Conservation (phyloP, 257 asterid species). For the Primulina huaijiensis region DNA sequence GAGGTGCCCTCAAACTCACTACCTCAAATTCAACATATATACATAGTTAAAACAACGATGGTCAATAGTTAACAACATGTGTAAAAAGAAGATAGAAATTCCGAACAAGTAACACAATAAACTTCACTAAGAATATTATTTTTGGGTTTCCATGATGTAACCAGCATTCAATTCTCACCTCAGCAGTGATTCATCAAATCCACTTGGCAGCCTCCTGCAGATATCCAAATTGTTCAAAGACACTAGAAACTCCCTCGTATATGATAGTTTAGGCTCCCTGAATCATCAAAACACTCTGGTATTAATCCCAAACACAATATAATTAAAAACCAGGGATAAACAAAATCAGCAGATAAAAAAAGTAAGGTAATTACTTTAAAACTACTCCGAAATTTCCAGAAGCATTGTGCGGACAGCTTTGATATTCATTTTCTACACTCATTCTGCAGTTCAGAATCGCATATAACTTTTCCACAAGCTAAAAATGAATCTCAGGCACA, state of each 20-base stretch:
- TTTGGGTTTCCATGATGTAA: slow-evolving; percentile 2
- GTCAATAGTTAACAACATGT: not conserved
- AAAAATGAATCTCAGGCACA: slow-evolving; percentile 31
- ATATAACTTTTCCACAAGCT: slow-evolving; percentile 25
- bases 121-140: slow-evolving; percentile 10
- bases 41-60: slow-evolving; percentile 15
- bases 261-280: slow-evolving; percentile 60
- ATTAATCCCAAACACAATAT: slow-evolving; percentile 11
- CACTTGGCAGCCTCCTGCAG: slow-evolving; percentile 76
- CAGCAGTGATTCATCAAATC: slow-evolving; percentile 45
- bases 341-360: slow-evolving; percentile 23
- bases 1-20: slow-evolving; percentile 69
- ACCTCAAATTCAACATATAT: slow-evolving; percentile 29
- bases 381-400: slow-evolving; percentile 29
- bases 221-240: slow-evolving; percentile 58
- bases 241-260: slow-evolving; percentile 66
- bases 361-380: slow-evolving; percentile 40
- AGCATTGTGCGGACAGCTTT: slow-evolving; percentile 32
- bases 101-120: slow-evolving; percentile 17
- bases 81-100: slow-evolving; percentile 15
- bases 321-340: slow-evolving; percentile 13
- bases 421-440: slow-evolving; percentile 64
- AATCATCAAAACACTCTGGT: slow-evolving; percentile 29
- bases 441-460: slow-evolving; percentile 37
- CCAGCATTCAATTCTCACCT: slow-evolving; percentile 40